Base-by-base conservation (phyloP, 257 asterid genomes). In the Nyctanthes arbortristis region DNA sequence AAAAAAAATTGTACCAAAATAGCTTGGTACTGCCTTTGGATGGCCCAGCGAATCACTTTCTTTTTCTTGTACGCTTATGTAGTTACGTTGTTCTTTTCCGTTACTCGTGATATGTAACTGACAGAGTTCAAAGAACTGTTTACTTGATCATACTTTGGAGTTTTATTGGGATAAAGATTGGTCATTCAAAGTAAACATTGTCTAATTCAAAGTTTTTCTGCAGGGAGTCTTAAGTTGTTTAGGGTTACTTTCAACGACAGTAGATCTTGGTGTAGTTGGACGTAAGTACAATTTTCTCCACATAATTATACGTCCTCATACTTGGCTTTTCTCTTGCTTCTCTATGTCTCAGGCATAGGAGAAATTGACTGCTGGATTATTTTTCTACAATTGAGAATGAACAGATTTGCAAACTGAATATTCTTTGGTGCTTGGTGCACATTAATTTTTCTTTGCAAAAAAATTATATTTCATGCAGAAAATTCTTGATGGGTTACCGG, bases 401-500 rank as follows among this genome's bases (percentile, higher is more conserved):
- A n/a, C n/a, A n/a, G n/a, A n/a, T n/a, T n/a, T n/a, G n/a, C n/a
- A n/a, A n/a, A n/a, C n/a, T n/a, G n/a, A n/a, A n/a, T n/a, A n/a
- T 3, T 2, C 4, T 28, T 70, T 11, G 20, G 2, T 20, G 18
- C 39, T 63, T 72, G 12, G 29, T 4, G 64, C 13, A 63, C 37
- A 29, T 36, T 61, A 65, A 65, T 62, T 70, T 31, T 75, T 72
- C 65, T 20, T 40, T 80, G 32, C 18, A 47, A 18, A 34, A 30
- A n/a, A 35, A 1, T 35, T 30, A 13, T 28, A 16, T 27, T 14
- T 58, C 43, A 20, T 77, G 82, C 88, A 89, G 95, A 91, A 69
- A 91, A 89, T 76, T 89, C 66, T 65, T 89, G 86, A 81, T 81
- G 86, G 97, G 97, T 25, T 85, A 88, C 69, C 88, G 82, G 13